phyloP scores from a whole-genome alignment of 2,329 filamentous ascomycete species.

The Ciborinia camelliae region DNA sequence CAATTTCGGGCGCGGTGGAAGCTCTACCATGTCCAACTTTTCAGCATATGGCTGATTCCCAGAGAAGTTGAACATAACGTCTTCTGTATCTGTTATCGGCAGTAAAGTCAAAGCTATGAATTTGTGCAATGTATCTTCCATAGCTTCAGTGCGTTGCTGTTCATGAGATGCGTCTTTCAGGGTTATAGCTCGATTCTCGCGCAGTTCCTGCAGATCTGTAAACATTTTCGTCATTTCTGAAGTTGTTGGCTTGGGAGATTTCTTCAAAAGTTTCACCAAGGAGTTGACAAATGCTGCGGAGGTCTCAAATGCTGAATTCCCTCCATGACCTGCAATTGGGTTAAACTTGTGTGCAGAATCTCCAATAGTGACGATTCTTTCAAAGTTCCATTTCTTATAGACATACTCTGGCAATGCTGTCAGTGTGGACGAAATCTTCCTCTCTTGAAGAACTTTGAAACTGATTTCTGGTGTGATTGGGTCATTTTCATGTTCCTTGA shows the following conservation, averaged over 20 bases:
- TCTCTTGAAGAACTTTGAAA: constrained; percentile 24
- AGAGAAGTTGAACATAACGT: constrained; percentile 11
- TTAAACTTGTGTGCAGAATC: constrained; percentile 23
- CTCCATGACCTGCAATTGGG: constrained; percentile 10
- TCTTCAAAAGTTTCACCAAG: background rate
- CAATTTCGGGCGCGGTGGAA: constrained; percentile 1
- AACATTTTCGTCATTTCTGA: background rate
- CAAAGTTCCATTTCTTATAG: constrained; percentile 41
- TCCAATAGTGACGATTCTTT: constrained; percentile 37
- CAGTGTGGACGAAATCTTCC: constrained; percentile 16
- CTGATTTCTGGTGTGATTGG: constrained; percentile 17
- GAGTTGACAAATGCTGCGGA: constrained; percentile 2
- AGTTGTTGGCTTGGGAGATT: background rate
- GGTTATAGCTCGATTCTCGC: background rate
- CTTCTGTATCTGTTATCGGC: constrained; percentile 2
- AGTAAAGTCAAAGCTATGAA: constrained; percentile 5
- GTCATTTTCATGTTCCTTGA: constrained; percentile 18
- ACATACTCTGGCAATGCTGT: constrained; percentile 28
- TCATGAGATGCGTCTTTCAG: constrained; percentile 7
- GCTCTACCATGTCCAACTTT: constrained; percentile 6
- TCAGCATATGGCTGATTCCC: background rate
- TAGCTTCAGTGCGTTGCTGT: constrained; percentile 4
- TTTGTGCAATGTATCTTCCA: constrained; percentile 4
- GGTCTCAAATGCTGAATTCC: background rate
- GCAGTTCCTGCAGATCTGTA: background rate